These are phyloP conservation scores for Parmelia sp. DNA, from an alignment of 495 filamentous ascomycete genomes.

Conservation along the genomic window DNA sequence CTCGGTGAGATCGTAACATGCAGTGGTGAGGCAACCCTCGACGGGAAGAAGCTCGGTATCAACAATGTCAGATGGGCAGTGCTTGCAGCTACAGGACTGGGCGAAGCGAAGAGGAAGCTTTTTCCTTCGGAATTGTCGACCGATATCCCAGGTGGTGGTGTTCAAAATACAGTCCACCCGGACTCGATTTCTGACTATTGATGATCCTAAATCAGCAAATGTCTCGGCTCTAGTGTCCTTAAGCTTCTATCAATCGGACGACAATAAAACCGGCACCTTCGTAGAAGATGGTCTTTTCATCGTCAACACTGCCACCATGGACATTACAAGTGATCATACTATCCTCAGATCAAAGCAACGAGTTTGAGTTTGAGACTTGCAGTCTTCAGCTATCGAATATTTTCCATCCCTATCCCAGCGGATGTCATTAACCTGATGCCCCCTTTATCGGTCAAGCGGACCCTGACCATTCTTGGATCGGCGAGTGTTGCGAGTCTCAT, in stretches of 20 bases:
- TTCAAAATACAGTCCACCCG: not conserved
- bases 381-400: not conserved
- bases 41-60: conserved; percentile 40
- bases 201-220: not conserved
- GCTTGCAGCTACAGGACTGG: conserved; percentile 42
- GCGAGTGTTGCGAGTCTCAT: not conserved
- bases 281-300: too few relatives aligned
- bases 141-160: not conserved
- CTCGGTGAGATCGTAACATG: conserved; percentile 48
- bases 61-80: conserved; percentile 47
- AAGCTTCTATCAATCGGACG: not conserved
- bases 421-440: not conserved
- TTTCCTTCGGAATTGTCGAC: not conserved
- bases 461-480: not conserved
- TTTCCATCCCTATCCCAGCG: not conserved
- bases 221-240: not conserved
- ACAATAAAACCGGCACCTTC: too few relatives aligned
- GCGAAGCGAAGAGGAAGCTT: conserved; percentile 16
- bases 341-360: not conserved
- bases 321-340: too few relatives aligned
- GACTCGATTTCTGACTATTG: not conserved
- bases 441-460: not conserved
- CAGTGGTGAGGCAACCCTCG: conserved; percentile 35
- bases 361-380: not conserved
- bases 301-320: too few relatives aligned